Evolutionary conservation across 306 rosid genomes (phyloP), one percentile per base, ranked within the genome.

Genomic region (Clitoria ternatea): DNA sequence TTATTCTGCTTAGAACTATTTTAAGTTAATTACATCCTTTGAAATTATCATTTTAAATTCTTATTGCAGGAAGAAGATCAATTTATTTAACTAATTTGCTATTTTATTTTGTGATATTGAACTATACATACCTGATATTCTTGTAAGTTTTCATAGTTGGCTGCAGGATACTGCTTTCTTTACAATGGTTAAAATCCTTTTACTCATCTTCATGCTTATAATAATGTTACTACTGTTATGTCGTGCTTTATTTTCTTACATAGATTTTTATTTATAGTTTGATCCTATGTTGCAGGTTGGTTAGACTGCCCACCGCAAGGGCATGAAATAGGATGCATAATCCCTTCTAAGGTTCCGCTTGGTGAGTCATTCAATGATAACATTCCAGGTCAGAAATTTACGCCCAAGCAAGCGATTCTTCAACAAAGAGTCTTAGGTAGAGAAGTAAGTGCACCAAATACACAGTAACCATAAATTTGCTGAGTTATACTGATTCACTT

Each of bases 331-430:
- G 85, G 59, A 70, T 79, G 79, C 83, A 80, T 94, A 77, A 83
- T 94, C 64, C 98, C 98, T 85, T 94, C 98, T 18, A 94, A 94
- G 87, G 98, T 94, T 85, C 98, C 98, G 18, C 89, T 94, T 15
- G 86, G 89, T 63, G 97, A 94, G 55, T 64, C 94, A 23, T 94
- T 82, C 71, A 83, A 84, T 81, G 95, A 85, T 73, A 60, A 74
- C 74, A 75, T 89, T 76, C 86, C 90, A 32, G 81, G 87, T 81
- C 45, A 83, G 85, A 88, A 83, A 85, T 94, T 90, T 82, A 79
- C 96, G 61, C 95, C 95, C 63, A 87, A 89, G 79, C 98, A 94
- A 80, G 98, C 92, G 42, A 83, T 90, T 77, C 88, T 81, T 75
- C 96, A 87, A 71, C 98, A 87, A 74, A 86, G 95, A 84, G 90